Evolutionary conservation across 2,329 filamentous ascomycete genomes (phyloP).

Genomic region (Colletotrichum cordylinicola): DNA sequence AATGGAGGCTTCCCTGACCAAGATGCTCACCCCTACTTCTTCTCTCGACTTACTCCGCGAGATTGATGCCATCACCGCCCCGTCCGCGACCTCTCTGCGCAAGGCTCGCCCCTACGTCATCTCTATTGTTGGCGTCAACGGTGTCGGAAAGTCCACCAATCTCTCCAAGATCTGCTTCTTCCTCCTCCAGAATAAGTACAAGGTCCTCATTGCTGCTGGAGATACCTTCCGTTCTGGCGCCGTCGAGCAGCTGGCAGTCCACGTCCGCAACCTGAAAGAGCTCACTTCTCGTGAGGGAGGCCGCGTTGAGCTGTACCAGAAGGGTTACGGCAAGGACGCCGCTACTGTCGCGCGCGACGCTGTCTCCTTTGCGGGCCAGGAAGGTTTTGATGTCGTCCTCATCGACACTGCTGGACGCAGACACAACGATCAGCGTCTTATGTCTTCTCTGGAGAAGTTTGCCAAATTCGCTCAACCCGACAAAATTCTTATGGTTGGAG

Average conservation of each 20-base stretch:
- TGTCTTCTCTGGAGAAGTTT: constrained; percentile 97
- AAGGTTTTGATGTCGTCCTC: constrained; percentile 89
- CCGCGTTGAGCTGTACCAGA: constrained; percentile 89
- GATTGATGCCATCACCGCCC: constrained; percentile 79
- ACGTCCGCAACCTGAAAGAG: constrained; percentile 92
- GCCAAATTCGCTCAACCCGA: constrained; percentile 95
- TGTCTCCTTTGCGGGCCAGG: constrained; percentile 76
- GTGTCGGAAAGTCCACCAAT: constrained; percentile 97
- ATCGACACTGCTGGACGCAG: constrained; percentile 95
- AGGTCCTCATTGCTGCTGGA: constrained; percentile 90
- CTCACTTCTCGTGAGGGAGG: constrained; percentile 84
- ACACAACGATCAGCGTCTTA: constrained; percentile 94
- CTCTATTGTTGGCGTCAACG: constrained; percentile 97
- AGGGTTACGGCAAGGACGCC: constrained; percentile 97
- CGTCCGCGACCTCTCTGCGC: constrained; percentile 66
- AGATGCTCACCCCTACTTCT: constrained; percentile 94
- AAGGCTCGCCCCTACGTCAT: constrained; percentile 89
- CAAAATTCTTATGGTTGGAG: constrained; percentile 95
- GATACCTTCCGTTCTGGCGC: constrained; percentile 98
- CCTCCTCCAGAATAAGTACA: constrained; percentile 95
- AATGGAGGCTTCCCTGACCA: constrained; percentile 90
- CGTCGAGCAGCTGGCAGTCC: constrained; percentile 94
- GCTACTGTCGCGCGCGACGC: constrained; percentile 95
- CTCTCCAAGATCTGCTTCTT: constrained; percentile 98
- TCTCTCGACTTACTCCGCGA: constrained; percentile 94